Evolutionary conservation across 73 alveolate species (phyloP), one percentile per base, ranked within the genome.

Genomic region (Uronychia binucleata): DNA sequence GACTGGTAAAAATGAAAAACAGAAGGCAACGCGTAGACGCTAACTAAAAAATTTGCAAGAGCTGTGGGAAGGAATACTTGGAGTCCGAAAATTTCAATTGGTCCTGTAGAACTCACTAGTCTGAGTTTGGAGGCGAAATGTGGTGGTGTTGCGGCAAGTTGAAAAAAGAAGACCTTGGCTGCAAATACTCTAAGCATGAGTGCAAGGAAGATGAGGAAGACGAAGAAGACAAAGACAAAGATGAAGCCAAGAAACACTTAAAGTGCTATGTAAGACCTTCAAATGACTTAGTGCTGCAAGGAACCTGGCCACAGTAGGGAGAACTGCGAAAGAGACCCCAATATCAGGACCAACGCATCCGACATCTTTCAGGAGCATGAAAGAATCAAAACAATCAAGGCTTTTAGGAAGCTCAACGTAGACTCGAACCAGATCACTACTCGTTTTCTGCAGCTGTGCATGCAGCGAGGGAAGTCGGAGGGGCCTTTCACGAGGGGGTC

Each of bases 61-160:
- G 91, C 57, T 93, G 97, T 59, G 93, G 93, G 27, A 90, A 87
- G 78, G 92, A 89, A 57, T 93, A 58, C 86, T 35, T 57, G 26
- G 97, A 93, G 78, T 57, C 79, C 1, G 96, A 93, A 80, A 93
- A 93, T 81, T 93, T 77, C 81, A 93, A 93, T 78, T 90, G 97
- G 97, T 78, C 91, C 76, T 93, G 97, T 59, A 30, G 94, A 32
- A 90, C 92, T 46, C 97, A 93, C 78, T 1, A 82, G 59, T 27
- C 89, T 30, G 94, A 93, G 58, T 93, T 30, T 34, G 91, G 93
- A 26, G 93, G 92, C 25, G 96, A 88, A 58, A 86, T 89, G 91
- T 93, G 96, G 94, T 93, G 97, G 97, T 93, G 97, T 82, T 93
- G 97, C 32, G 97, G 97, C 0, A 93, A 90, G 46, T 79, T 75